These are phyloP conservation scores for Teunomyces funiuensis DNA, from an alignment of 805 yeast genomes.

Conservation along the genomic window DNA sequence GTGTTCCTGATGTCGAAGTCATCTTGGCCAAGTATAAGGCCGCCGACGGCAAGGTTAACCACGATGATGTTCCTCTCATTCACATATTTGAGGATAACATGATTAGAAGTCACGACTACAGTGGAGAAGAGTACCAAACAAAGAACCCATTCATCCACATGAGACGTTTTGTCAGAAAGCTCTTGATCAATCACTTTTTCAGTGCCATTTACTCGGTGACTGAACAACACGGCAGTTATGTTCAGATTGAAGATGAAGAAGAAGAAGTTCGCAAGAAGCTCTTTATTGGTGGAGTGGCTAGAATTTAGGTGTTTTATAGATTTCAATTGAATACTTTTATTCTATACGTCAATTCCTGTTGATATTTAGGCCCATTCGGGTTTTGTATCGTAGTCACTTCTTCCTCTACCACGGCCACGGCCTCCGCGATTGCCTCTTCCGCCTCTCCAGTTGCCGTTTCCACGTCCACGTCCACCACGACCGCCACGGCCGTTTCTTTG, in stretches of 20 bases:
- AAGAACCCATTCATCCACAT: constrained; percentile 15
- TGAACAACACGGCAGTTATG: constrained; percentile 17
- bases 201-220: constrained; percentile 25
- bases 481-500: constrained; percentile 26
- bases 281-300: constrained; percentile 26
- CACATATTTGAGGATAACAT: constrained; percentile 33
- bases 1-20: constrained; percentile 18
- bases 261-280: constrained; percentile 24
- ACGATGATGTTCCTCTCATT: constrained; percentile 19
- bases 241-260: constrained; percentile 18
- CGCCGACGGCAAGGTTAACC: background rate
- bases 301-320: constrained; percentile 15
- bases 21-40: constrained; percentile 11
- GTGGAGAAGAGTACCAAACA: constrained; percentile 13
- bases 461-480: constrained; percentile 33
- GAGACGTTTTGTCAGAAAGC: constrained; percentile 16
- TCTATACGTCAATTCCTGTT: no score
- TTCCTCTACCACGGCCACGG: constrained; percentile 31
- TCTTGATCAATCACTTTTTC: constrained; percentile 24
- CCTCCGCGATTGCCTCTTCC: constrained; percentile 38
- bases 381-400: constrained; percentile 16
- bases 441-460: constrained; percentile 24
- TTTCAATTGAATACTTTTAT: background rate
- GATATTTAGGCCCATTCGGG: constrained; percentile 21
- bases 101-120: constrained; percentile 23